These are phyloP conservation scores for Lepidium africanum DNA, from an alignment of 345 rosid genomes.

Conservation along the genomic window DNA sequence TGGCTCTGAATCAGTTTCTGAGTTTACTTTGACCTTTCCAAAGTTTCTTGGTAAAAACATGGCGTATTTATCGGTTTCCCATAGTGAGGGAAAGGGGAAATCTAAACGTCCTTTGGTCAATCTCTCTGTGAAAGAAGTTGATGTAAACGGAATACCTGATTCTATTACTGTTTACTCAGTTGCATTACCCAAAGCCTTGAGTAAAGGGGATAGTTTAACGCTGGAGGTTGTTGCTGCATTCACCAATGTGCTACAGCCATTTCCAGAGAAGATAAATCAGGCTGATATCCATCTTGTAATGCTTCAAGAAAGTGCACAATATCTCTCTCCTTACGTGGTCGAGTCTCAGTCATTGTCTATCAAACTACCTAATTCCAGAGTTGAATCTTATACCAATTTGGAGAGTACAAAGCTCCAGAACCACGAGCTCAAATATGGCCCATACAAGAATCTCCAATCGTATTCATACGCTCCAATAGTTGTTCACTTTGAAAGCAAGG, in stretches of 20 bases:
- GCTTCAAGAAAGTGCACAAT: slow-evolving; percentile 69
- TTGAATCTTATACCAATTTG: slow-evolving; percentile 70
- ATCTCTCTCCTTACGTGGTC: slow-evolving; percentile 66
- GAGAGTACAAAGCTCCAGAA: slow-evolving; percentile 62
- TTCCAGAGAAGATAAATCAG: slow-evolving; percentile 86
- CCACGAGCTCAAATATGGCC: slow-evolving; percentile 86
- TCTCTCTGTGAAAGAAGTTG: slow-evolving; percentile 41
- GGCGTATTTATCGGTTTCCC: slow-evolving; percentile 52
- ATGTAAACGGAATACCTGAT: slow-evolving; percentile 50
- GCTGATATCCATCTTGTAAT: slow-evolving; percentile 82
- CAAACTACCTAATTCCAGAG: slow-evolving; percentile 63
- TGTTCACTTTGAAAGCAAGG: slow-evolving; percentile 82
- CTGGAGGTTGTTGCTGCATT: slow-evolving; percentile 58
- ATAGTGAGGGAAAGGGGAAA: slow-evolving; percentile 68
- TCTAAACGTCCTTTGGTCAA: slow-evolving; percentile 31
- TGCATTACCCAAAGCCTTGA: slow-evolving; percentile 49
- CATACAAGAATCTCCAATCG: slow-evolving; percentile 58
- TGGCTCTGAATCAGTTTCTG: slow-evolving; percentile 60
- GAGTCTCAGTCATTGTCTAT: slow-evolving; percentile 64
- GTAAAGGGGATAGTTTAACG: slow-evolving; percentile 52
- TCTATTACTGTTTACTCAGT: slow-evolving; percentile 53
- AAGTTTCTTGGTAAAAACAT: slow-evolving; percentile 58
- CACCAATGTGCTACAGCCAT: slow-evolving; percentile 53
- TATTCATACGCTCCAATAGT: slow-evolving; percentile 61
- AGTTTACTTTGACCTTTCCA: slow-evolving; percentile 62